A percentile compares a stretch with the other conserved stretches of the same genome.
Evolutionary conservation across 1,284 basidiomycete genomes (phyloP).

Genomic region (Polyporus tsugae): DNA sequence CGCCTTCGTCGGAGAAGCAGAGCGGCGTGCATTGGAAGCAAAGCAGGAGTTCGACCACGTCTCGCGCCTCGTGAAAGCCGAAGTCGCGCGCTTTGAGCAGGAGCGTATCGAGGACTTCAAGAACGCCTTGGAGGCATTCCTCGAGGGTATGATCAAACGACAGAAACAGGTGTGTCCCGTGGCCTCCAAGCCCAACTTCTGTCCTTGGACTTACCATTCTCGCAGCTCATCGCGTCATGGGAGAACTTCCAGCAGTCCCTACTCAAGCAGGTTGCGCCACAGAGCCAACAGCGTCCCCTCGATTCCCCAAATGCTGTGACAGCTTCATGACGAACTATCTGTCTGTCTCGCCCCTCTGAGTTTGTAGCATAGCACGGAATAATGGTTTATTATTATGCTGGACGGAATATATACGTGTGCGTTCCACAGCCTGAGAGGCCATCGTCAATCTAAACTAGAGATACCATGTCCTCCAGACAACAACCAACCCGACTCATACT

Average conservation of each 20-base stretch:
- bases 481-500: neutral
- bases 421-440: neutral
- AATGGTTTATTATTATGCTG: conserved; percentile 12
- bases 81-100: conserved; percentile 93
- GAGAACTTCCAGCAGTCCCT: conserved; percentile 77
- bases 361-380: conserved; percentile 16
- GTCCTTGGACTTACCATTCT: conserved; percentile 2
- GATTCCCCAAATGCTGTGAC: conserved; percentile 20
- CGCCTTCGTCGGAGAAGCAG: conserved; percentile 85
- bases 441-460: neutral
- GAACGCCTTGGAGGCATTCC: conserved; percentile 74
- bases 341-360: neutral
- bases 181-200: neutral
- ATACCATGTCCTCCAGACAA: neutral
- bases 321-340: conserved; percentile 14
- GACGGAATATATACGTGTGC: conserved; percentile 1
- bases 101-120: conserved; percentile 94
- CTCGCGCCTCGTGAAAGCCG: conserved; percentile 87
- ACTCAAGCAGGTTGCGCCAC: conserved; percentile 51
- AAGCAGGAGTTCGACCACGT: conserved; percentile 91
- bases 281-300: conserved; percentile 24
- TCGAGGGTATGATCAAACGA: conserved; percentile 83
- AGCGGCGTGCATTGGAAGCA: conserved; percentile 81
- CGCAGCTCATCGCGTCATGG: conserved; percentile 73
- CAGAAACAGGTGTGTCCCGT: conserved; percentile 76